Evolutionary conservation across 139 green algal genomes (phyloP), one percentile per base, ranked within the genome.

Genomic region (Chlamydomonas sp.): DNA sequence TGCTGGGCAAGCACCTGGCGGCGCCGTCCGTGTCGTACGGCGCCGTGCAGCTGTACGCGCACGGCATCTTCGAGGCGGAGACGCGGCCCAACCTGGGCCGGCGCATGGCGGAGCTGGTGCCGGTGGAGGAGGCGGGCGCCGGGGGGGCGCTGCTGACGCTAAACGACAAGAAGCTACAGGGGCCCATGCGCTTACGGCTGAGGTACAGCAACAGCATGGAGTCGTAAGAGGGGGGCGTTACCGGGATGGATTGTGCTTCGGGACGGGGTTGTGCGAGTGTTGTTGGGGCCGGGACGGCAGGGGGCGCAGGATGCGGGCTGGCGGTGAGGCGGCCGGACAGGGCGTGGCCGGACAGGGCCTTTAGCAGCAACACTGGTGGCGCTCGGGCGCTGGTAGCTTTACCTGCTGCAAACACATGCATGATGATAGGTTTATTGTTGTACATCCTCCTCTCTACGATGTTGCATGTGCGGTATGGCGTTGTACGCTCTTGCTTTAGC

Each of bases 141-240:
- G 83, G 85, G 18, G 79, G 85, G 4, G 90, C 86, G 59, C 73
- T 96, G 4, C 85, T 99, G 2, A 96, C 95, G 1, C 92, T 99
- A 2, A 99, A 99, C 85, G 98, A 99, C 93, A 98, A 98, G 84
- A 96, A 95, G 84, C 91, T 99, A 59, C 77, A 91, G 17, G 89
- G 90, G 1, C 92, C 97, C 0, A 80, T 99, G 83, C 85, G 95
- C 5, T 91, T 99, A 18, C 84, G 85, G 67, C 61, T 96, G 59
- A 71, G 86, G 14, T 90, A 89, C 74, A 86, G 63, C 58, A 78
- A 83, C 60, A 16, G 83, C 31, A 88, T 91, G 87, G 57, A 61
- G 1, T 49, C 63, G 15, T 88, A 67, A 49, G 12, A 7, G 79
- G 60, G 2, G 7, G 73, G 10, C 49, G 49, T 49, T 0, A 20